These are phyloP conservation scores for Trichosporon sp. DNA, from an alignment of 1,284 basidiomycete species.

Conservation along the genomic window DNA sequence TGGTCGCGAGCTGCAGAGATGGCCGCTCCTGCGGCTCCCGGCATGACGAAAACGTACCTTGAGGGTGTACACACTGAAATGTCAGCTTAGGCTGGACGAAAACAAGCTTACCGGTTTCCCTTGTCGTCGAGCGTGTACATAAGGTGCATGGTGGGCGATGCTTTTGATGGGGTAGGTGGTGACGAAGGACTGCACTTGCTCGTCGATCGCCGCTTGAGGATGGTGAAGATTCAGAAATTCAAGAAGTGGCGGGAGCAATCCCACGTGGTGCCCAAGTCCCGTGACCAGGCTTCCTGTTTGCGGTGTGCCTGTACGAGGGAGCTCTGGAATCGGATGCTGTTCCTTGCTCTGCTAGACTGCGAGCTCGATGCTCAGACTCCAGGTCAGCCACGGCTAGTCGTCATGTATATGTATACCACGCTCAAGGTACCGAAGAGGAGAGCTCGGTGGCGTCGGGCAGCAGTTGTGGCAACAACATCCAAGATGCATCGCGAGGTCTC, in stretches of 20 bases:
- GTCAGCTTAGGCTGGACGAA: conserved; percentile 3
- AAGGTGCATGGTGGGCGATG: conserved; percentile 67
- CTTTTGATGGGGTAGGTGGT: conserved; percentile 2
- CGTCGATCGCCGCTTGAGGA: neutral
- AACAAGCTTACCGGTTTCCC: conserved; percentile 56
- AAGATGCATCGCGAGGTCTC: too few species aligned
- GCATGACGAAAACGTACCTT: conserved; percentile 57
- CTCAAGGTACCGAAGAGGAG: neutral
- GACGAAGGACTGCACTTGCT: neutral
- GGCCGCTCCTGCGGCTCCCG: neutral
- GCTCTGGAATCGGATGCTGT: neutral
- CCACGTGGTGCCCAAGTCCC: neutral
- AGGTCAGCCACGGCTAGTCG: neutral
- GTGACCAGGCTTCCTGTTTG: neutral
- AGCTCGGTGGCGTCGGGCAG: neutral
- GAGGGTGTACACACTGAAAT: conserved; percentile 65
- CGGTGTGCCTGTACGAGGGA: neutral
- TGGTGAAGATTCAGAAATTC: conserved; percentile 4
- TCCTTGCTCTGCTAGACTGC: neutral
- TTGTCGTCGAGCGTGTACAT: conserved; percentile 81
- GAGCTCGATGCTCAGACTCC: neutral
- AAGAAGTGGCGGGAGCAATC: neutral
- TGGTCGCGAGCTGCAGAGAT: neutral
- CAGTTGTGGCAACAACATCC: neutral
- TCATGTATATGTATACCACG: neutral